Evolutionary conservation across 2,329 filamentous ascomycete genomes (phyloP), one percentile per base, ranked within the genome.

Genomic region (Torrubiellomyces zombiae): DNA sequence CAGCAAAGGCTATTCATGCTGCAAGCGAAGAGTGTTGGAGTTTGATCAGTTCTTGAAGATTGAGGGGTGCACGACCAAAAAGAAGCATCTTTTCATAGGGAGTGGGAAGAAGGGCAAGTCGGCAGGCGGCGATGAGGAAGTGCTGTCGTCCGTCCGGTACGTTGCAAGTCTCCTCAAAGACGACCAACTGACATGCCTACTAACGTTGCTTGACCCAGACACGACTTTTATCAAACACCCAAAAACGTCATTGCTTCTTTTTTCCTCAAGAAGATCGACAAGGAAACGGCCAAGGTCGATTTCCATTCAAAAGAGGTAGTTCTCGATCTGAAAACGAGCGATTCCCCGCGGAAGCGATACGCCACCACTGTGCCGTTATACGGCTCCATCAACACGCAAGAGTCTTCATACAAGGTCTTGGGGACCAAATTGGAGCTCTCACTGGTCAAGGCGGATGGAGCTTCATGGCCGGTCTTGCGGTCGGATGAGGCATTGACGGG

Each of bases 1-100:
- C 18, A 92, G 81, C 56, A 98, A 98, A 59, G 89, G 89, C 2
- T 98, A 89, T 64, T 83, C 74, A 31, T 98, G 89, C 60, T 98
- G 89, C 58, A 95, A 95, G 67, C 65, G 82, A 40, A 68, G 83
- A 18, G 89, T 98, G 29, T 57, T 98, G 30, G 89, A 98, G 47
- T 98, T 98, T 51, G 85, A 98, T 48, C 77, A 95, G 51, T 98
- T 98, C 54, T 74, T 98, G 74, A 89, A 80, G 53, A 86, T 98
- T 31, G 73, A 79, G 39, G 89, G 89, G 2, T 98, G 89, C 55
- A 73, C 72, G 48, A 83, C 76, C 21, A 89, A 85, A 53, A 58
- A 63, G 21, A 63, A 67, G 31, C 89, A 98, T 58, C 53, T 93
- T 36, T 98, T 94, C 43, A 64, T 95, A 17, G 79, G 79, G 4